Base-by-base conservation (phyloP, 2,329 filamentous ascomycete genomes). In the Botrytis paeoniae region DNA sequence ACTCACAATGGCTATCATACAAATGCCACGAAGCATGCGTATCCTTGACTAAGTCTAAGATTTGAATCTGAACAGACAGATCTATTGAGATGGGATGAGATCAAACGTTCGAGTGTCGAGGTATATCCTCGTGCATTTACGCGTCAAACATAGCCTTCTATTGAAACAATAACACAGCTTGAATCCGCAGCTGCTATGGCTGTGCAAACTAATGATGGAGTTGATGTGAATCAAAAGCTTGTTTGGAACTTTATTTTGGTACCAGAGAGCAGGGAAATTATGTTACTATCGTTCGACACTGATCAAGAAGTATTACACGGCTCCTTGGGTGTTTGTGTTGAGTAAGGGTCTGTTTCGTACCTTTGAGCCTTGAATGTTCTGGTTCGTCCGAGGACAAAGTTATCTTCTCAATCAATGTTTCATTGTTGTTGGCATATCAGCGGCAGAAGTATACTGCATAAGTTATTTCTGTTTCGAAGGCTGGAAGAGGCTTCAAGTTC, bases 171-270 rank as follows among this genome's bases (percentile, higher is more conserved):
- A 25, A 29, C n/a, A 39, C 16, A 68, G n/a, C 25, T 41, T 22
- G 25, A 71, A 29, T 70, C 4, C 60, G n/a, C 18, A n/a, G 29
- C 29, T 65, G 8, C n/a, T 39, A 39, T 68, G 64, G 64, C 35
- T 32, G 22, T 18, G n/a, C 37, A 29, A 65, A 29, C 25, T 25
- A 37, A 71, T 10, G 35, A 64, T 71, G 69, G 29, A n/a, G 29
- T 54, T 39, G 10, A 29, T 29, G 25, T 54, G 43, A 35, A 57
- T 65, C 60, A 43, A 71, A 70, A 64, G 70, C 70, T 66, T 71
- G 61, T 66, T 66, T 66, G 43, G n/a, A 41, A 54, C 48, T 7
- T 16, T 65, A 22, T 66, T 22, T 41, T 25, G 16, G 45, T 41
- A 43, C 64, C 35, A 29, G 48, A 57, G 35, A 68, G 35, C 16